Evolutionary conservation across 208 protist genomes (phyloP).

Genomic region (Acanthamoeba healyi): DNA sequence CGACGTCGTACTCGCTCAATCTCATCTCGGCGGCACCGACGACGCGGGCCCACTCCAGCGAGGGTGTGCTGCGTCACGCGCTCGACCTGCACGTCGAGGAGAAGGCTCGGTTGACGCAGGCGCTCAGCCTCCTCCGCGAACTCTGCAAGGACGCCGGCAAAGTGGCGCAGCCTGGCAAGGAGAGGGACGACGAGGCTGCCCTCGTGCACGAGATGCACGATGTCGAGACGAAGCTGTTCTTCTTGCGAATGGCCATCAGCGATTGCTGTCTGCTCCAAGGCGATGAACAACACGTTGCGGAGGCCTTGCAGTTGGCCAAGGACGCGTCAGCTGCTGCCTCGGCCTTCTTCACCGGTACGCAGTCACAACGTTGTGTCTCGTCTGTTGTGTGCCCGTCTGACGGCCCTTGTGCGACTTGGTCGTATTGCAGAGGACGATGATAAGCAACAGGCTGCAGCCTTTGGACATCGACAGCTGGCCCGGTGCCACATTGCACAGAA

Average conservation of each 20-base stretch:
- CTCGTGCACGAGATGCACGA: neutral
- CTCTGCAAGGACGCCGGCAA: neutral
- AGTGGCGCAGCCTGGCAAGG: neutral
- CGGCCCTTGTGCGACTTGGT: neutral
- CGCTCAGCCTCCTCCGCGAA: neutral
- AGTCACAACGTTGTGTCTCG: neutral
- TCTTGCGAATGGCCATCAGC: conserved; percentile 2
- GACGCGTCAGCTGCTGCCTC: neutral
- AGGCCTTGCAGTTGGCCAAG: neutral
- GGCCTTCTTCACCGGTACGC: neutral
- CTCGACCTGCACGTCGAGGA: conserved; percentile 6
- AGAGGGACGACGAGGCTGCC: conserved; percentile 4
- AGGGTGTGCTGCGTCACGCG: neutral
- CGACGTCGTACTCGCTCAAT: neutral
- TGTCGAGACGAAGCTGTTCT: neutral
- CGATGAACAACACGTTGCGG: neutral
- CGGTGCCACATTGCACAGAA: conserved; percentile 6
- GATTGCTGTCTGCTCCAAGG: neutral
- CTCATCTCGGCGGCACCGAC: neutral
- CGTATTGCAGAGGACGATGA: neutral
- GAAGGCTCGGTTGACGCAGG: neutral
- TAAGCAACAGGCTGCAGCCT: neutral
- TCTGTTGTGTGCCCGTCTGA: neutral
- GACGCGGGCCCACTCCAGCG: neutral
- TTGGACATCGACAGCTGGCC: conserved; percentile 8